Evolutionary conservation across 2,329 filamentous ascomycete species (phyloP).

Genomic region (Penicillium janthinellum): DNA sequence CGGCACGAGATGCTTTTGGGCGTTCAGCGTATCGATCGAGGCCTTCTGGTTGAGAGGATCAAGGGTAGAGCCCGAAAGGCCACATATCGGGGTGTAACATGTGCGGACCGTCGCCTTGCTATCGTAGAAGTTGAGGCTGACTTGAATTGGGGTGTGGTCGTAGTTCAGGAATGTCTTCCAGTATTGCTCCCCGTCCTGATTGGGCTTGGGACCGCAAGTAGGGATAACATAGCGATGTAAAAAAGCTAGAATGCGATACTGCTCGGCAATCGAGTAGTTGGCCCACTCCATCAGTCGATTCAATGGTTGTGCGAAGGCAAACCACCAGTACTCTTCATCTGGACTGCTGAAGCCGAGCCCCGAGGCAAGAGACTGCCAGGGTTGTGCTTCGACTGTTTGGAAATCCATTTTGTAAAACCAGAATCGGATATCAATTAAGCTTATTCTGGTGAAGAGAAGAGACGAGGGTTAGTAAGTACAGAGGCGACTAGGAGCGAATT

Average conservation of each 20-base stretch:
- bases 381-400: not conserved
- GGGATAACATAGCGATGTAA: not conserved
- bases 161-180: not conserved
- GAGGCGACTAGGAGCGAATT: not conserved
- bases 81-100: not conserved
- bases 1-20: not conserved
- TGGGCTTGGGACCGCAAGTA: not conserved
- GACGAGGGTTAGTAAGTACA: not conserved
- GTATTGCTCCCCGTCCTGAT: not conserved
- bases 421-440: not conserved
- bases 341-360: not conserved
- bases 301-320: not conserved
- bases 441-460: not conserved
- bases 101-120: not conserved
- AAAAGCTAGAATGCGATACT: not conserved
- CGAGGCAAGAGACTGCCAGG: not conserved
- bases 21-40: not conserved
- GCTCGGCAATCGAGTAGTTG: not conserved
- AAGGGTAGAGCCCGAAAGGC: not conserved
- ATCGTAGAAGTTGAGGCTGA: not conserved
- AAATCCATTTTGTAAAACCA: not conserved
- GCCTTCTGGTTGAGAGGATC: not conserved
- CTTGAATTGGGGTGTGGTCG: not conserved
- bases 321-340: not conserved
- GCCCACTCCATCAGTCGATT: not conserved